Base-by-base conservation (phyloP, 1,284 basidiomycete genomes). In the Fomes fomentarius region DNA sequence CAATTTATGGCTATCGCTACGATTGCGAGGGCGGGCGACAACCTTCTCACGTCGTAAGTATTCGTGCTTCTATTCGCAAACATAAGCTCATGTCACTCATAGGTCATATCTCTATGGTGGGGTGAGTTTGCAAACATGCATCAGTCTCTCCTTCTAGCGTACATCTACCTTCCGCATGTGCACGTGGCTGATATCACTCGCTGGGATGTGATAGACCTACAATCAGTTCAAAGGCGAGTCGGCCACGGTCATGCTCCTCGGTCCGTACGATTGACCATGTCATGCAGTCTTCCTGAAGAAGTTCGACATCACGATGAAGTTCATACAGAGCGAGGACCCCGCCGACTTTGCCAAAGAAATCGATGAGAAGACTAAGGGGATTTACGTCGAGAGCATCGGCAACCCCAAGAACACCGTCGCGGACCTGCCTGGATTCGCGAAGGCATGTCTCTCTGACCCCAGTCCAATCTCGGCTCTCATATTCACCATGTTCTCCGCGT, bases 361-460 rank as follows among this genome's bases (percentile, higher is more conserved):
- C 60, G 89, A 93, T 64, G 84, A 85, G 22, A 85, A 82, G 19
- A 93, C 90, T 3, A 92, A 89, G 64, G 91, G 84, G 0, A 83
- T 94, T 54, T 94, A 80, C 66, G 79, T 94, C 24, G 94, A 96
- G 78, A 87, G 80, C 57, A 94, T 96, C 54, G 88, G 89, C 25
- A 96, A 96, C 72, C 93, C 94, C 0, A 88, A 87, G 66, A 95
- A 90, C 73, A 81, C 84, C 51, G 80, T 95, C 37, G 81, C 81
- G 24, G 83, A 89, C 55, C 78, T 96, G 45, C 82, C 87, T 8
- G 88, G 81, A 26, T 74, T 96, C 39, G 85, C 92, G 46, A 87
- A 93, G 77, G 85, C 78, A 39, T 34, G 64, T 31, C n/a, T 21
- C 28, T 6, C 28, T 7, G 12, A 6, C 28, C 6, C 28, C 28